phyloP scores from a whole-genome alignment of 495 filamentous ascomycete genomes.

The Penicillium egyptiacum region DNA sequence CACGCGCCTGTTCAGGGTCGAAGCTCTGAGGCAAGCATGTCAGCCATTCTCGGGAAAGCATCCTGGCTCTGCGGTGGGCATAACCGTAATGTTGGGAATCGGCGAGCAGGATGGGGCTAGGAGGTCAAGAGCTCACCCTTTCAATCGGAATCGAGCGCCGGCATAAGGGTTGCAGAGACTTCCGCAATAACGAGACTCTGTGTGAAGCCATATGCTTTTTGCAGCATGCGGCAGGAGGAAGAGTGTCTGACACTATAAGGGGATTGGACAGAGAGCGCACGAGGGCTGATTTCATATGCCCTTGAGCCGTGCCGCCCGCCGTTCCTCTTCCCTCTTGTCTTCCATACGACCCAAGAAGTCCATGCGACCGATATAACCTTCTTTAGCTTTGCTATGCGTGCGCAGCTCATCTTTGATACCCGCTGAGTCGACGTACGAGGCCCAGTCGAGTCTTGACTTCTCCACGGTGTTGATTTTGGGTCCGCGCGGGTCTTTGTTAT shows the following conservation, averaged over 20 bases:
- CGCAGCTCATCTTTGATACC: conserved; percentile 91
- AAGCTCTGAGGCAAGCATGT: not conserved
- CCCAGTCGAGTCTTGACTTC: conserved; percentile 95
- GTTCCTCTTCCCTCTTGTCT: conserved; percentile 72
- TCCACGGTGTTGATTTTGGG: conserved; percentile 94
- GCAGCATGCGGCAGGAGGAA: not conserved
- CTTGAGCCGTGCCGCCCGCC: conserved; percentile 59
- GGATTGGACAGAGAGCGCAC: conserved; percentile 5
- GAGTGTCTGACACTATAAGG: not conserved
- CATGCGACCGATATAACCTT: conserved; percentile 77
- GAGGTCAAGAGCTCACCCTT: not conserved
- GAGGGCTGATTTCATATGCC: conserved; percentile 38
- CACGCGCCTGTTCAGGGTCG: not conserved
- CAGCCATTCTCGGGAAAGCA: not conserved
- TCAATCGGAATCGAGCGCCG: not conserved
- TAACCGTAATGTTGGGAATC: not conserved
- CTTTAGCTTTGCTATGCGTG: conserved; percentile 78
- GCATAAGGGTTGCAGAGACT: not conserved
- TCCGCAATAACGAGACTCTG: not conserved
- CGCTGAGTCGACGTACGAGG: conserved; percentile 85
- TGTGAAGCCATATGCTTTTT: not conserved
- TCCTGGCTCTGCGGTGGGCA: not conserved
- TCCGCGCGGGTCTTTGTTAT: conserved; percentile 51
- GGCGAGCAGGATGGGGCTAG: not conserved
- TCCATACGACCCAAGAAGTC: conserved; percentile 87